Percentiles rank a stretch among this genome's conserved stretches.
Conservation (phyloP, 192 early-diverging fungal genomes). For the Mortierella hygrophila region DNA sequence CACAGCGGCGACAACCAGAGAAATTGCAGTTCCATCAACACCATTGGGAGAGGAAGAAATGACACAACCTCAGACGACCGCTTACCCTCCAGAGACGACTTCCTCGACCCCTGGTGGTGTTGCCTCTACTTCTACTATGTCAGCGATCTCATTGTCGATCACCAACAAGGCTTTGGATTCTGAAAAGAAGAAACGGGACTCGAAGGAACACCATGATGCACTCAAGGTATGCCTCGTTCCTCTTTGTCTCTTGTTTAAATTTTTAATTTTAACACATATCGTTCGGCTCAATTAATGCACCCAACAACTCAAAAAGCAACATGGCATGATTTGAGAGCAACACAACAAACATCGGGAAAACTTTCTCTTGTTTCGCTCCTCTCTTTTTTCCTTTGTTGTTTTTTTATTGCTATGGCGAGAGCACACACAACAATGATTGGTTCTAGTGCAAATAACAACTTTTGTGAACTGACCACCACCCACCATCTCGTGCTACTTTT, state of each 20-base stretch:
- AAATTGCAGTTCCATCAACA: background rate
- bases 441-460: background rate
- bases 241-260: background rate
- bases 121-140: background rate
- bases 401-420: slow-evolving; percentile 9
- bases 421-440: background rate
- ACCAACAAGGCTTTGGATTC: slow-evolving; percentile 5
- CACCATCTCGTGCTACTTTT: background rate
- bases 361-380: background rate
- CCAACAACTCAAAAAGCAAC: background rate
- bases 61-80: background rate
- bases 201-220: background rate
- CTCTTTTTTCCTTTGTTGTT: slow-evolving; percentile 15
- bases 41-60: background rate
- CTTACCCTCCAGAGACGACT: background rate
- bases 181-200: background rate
- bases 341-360: background rate
- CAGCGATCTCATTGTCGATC: background rate
- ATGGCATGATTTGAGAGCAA: background rate
- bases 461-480: background rate
- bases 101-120: background rate
- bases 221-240: background rate
- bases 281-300: background rate
- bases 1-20: background rate
- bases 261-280: background rate